Evolutionary conservation across 371 early-diverging fungal species (phyloP).

Genomic region (Zopfochytrium polystomum): DNA sequence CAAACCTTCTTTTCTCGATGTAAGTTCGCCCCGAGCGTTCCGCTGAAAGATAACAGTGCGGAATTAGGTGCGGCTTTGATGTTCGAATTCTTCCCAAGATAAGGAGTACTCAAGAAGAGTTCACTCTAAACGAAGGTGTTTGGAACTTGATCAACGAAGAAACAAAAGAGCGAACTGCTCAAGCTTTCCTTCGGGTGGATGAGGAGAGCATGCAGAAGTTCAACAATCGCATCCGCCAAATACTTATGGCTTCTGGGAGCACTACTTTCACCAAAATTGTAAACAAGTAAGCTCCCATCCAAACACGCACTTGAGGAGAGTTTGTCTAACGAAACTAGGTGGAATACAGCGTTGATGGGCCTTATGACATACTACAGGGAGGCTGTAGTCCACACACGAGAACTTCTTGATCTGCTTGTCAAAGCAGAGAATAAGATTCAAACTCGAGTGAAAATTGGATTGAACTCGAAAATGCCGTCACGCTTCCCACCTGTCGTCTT

Average conservation of each 20-base stretch:
- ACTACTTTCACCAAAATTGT: slow-evolving; percentile 98
- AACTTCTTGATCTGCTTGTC: slow-evolving; percentile 91
- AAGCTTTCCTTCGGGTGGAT: slow-evolving; percentile 92
- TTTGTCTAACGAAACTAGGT: slow-evolving; percentile 35
- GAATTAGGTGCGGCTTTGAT: slow-evolving; percentile 80
- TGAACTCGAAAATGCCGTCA: slow-evolving; percentile 98
- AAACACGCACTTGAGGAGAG: no score
- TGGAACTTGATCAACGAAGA: slow-evolving; percentile 96
- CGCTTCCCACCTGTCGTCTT: slow-evolving; percentile 98
- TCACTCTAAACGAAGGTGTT: slow-evolving; percentile 90
- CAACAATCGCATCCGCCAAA: slow-evolving; percentile 94
- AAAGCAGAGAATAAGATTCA: slow-evolving; percentile 98
- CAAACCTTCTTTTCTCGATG: slow-evolving; percentile 86
- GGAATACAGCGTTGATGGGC: slow-evolving; percentile 82
- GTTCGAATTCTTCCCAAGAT: slow-evolving; percentile 87
- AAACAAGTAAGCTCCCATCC: slow-evolving; percentile 93
- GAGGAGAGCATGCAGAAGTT: slow-evolving; percentile 88
- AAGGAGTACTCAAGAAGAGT: slow-evolving; percentile 80
- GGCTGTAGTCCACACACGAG: slow-evolving; percentile 95
- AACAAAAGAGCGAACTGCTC: slow-evolving; percentile 96
- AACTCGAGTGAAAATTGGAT: slow-evolving; percentile 97
- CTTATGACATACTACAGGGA: slow-evolving; percentile 98
- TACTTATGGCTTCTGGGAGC: slow-evolving; percentile 94
- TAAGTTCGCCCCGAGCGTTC: slow-evolving; percentile 7
- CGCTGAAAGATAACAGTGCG: neutral